phyloP scores from a whole-genome alignment of 257 asterid genomes.

The Plantago ovata region DNA sequence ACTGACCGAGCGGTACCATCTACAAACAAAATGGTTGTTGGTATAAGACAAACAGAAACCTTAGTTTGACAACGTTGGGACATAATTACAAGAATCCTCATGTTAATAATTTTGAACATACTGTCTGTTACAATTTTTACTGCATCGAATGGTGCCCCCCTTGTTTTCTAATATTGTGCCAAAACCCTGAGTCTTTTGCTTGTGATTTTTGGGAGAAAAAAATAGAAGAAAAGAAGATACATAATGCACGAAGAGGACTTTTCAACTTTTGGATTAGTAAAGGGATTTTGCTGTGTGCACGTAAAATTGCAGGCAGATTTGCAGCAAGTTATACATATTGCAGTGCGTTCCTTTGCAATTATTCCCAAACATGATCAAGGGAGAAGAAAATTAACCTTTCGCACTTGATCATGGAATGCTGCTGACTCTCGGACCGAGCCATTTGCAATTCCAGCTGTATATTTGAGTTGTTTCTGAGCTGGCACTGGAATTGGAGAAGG shows the following conservation, averaged over 20 bases:
- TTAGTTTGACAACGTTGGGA: neutral
- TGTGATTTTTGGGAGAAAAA: too few species aligned
- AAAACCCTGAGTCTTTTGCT: too few species aligned
- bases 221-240: neutral
- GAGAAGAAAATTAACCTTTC: slow-evolving; percentile 49
- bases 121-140: too few species aligned
- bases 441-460: slow-evolving; percentile 89
- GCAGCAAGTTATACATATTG: too few species aligned
- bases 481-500: slow-evolving; percentile 86
- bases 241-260: slow-evolving; percentile 5
- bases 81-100: too few species aligned
- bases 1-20: slow-evolving; percentile 93
- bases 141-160: too few species aligned
- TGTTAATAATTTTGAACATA: too few species aligned
- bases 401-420: slow-evolving; percentile 69
- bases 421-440: slow-evolving; percentile 70
- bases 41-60: neutral
- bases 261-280: neutral
- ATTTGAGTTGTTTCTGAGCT: slow-evolving; percentile 96
- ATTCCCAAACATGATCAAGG: too few species aligned
- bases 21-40: slow-evolving; percentile 26
- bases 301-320: neutral
- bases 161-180: too few species aligned
- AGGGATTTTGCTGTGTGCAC: neutral
- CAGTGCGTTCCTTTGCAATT: too few species aligned